These are phyloP conservation scores for Thelonectria discophora DNA, from an alignment of 2,329 filamentous ascomycete genomes.

Conservation along the genomic window DNA sequence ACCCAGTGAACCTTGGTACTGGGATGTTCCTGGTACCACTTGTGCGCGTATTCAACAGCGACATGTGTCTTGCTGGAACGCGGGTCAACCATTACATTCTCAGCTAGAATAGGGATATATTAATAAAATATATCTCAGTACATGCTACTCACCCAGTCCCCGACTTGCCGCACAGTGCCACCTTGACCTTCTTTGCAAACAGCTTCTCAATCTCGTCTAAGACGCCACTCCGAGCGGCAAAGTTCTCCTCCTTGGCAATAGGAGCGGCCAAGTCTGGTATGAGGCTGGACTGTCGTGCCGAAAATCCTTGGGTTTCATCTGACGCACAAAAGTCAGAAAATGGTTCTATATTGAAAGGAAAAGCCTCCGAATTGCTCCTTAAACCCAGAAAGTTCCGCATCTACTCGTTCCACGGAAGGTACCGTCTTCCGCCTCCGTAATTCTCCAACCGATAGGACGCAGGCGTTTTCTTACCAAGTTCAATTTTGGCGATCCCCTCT, in stretches of 20 bases:
- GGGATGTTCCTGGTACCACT: not conserved
- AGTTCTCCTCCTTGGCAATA: constrained; percentile 9
- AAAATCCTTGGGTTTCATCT: no score
- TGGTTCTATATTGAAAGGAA: no score
- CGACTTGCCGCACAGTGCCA: constrained; percentile 1
- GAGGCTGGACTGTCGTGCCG: not conserved
- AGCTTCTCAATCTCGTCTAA: not conserved
- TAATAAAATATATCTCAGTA: no score
- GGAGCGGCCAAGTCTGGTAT: constrained; percentile 5
- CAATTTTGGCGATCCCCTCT: not conserved
- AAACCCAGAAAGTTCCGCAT: no score
- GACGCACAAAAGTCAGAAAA: no score
- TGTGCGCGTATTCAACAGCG: constrained; percentile 21
- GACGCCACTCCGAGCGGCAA: not conserved
- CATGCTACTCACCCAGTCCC: constrained; percentile 1
- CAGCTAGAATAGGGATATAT: no score
- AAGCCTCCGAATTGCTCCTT: no score
- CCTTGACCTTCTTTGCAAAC: constrained; percentile 1
- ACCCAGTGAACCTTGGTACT: constrained; percentile 20
- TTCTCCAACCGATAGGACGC: no score
- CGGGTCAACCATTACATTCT: not conserved
- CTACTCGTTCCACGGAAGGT: no score
- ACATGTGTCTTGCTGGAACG: constrained; percentile 16
- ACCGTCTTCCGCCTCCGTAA: no score
- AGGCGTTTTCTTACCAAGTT: no score